These are phyloP conservation scores for Wickerhamiella occidentalis DNA, from an alignment of 805 yeast species.

Conservation along the genomic window DNA sequence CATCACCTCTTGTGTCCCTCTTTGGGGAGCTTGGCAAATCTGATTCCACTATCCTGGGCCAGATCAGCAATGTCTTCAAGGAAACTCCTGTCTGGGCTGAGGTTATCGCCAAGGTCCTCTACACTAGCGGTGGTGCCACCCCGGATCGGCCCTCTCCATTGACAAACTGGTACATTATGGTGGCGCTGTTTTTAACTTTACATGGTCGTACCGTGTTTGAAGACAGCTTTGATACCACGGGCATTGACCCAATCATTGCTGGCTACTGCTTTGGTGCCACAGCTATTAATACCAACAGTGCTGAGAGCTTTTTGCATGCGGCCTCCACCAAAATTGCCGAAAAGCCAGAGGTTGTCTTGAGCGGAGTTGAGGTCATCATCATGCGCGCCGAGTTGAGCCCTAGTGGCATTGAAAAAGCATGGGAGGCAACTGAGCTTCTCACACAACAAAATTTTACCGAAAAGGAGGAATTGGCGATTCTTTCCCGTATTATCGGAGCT, in stretches of 20 bases:
- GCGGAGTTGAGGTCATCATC: slow-evolving; percentile 6
- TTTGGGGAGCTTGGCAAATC: slow-evolving; percentile 6
- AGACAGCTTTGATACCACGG: neutral
- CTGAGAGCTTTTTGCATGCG: neutral
- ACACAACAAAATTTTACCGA: neutral
- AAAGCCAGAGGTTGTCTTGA: neutral
- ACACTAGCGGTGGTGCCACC: neutral
- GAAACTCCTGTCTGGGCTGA: slow-evolving; percentile 12
- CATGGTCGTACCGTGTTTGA: slow-evolving; percentile 5
- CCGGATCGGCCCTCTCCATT: neutral
- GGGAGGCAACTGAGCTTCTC: slow-evolving; percentile 3
- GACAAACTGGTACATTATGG: slow-evolving; percentile 6
- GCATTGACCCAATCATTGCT: neutral
- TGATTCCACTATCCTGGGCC: neutral
- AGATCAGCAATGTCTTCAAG: neutral
- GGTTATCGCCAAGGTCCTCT: slow-evolving; percentile 7
- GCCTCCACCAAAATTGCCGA: neutral
- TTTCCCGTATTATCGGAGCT: slow-evolving; percentile 9
- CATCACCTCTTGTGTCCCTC: neutral
- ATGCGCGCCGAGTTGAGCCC: slow-evolving; percentile 5
- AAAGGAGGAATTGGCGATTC: slow-evolving; percentile 3
- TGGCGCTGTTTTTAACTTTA: slow-evolving; percentile 5
- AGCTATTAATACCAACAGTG: neutral
- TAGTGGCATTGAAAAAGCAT: neutral
- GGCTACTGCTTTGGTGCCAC: slow-evolving; percentile 9